A percentile compares a stretch with the other conserved stretches of the same genome.
phyloP scores from a whole-genome alignment of 2,329 filamentous ascomycete species.

The Coniella vitis region DNA sequence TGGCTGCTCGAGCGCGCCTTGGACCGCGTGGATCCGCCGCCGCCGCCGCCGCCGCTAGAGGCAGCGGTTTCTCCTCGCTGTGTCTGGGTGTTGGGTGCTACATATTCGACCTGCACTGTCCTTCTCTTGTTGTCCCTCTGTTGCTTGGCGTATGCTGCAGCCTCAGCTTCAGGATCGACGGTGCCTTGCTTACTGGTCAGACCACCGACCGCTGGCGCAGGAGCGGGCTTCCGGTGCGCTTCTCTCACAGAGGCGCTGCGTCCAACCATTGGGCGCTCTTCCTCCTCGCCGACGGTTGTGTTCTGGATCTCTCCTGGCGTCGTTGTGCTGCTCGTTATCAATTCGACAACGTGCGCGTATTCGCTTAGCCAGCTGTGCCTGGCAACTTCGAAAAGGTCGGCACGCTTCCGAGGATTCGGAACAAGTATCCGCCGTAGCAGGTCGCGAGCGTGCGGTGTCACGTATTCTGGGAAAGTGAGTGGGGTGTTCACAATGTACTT shows the following conservation, averaged over 20 bases:
- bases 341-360: slow-evolving; percentile 91
- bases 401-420: slow-evolving; percentile 87
- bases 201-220: slow-evolving; percentile 48
- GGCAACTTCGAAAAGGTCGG: slow-evolving; percentile 94
- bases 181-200: slow-evolving; percentile 68
- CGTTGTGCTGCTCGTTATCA: slow-evolving; percentile 94
- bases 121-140: slow-evolving; percentile 85
- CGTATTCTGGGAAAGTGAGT: slow-evolving; percentile 96
- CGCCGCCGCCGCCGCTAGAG: slow-evolving; percentile 18
- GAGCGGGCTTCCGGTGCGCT: slow-evolving; percentile 59
- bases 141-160: slow-evolving; percentile 44
- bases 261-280: slow-evolving; percentile 59
- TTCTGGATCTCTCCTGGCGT: slow-evolving; percentile 79
- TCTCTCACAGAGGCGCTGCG: slow-evolving; percentile 92
- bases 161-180: slow-evolving; percentile 60
- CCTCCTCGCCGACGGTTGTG: slow-evolving; percentile 57
- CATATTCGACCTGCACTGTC: slow-evolving; percentile 97
- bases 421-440: slow-evolving; percentile 88
- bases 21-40: slow-evolving; percentile 34
- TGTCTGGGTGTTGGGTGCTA: slow-evolving; percentile 82
- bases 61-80: slow-evolving; percentile 52
- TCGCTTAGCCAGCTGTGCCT: slow-evolving; percentile 97
- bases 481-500: slow-evolving; percentile 98
- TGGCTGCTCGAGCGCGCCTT: slow-evolving; percentile 48
- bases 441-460: slow-evolving; percentile 92